These are phyloP conservation scores for Neopestalotiopsis sp. DNA, from an alignment of 2,329 filamentous ascomycete species.

Conservation along the genomic window DNA sequence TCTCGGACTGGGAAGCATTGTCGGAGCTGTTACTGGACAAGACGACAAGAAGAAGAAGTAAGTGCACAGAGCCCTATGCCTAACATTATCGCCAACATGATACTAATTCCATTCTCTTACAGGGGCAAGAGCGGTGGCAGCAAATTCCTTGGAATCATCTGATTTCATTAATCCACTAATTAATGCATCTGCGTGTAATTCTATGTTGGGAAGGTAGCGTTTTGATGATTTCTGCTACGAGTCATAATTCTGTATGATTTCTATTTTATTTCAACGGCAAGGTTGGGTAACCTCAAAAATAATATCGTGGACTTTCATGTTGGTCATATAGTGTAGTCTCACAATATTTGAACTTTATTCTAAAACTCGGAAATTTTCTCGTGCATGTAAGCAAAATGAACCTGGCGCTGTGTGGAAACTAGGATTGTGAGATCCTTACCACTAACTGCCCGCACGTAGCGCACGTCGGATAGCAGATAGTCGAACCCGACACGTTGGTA, in stretches of 20 bases:
- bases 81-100: neutral
- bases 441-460: neutral
- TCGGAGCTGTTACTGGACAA: slow-evolving; percentile 49
- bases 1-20: slow-evolving; percentile 66
- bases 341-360: neutral
- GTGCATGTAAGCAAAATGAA: neutral
- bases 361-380: neutral
- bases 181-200: slow-evolving; percentile 1
- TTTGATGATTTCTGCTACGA: neutral
- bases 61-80: neutral
- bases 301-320: neutral
- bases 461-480: neutral
- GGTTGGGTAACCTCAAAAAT: neutral
- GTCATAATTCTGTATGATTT: slow-evolving; percentile 15
- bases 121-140: slow-evolving; percentile 17
- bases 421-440: neutral
- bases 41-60: slow-evolving; percentile 39
- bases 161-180: neutral
- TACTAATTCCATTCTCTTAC: neutral
- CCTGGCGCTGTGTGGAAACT: neutral
- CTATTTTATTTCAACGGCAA: neutral
- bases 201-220: neutral
- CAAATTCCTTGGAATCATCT: slow-evolving; percentile 23
- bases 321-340: slow-evolving; percentile 1
- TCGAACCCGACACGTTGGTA: neutral